Evolutionary conservation across 2,329 filamentous ascomycete species (phyloP).

Genomic region (Kalaharituber pfeilii): DNA sequence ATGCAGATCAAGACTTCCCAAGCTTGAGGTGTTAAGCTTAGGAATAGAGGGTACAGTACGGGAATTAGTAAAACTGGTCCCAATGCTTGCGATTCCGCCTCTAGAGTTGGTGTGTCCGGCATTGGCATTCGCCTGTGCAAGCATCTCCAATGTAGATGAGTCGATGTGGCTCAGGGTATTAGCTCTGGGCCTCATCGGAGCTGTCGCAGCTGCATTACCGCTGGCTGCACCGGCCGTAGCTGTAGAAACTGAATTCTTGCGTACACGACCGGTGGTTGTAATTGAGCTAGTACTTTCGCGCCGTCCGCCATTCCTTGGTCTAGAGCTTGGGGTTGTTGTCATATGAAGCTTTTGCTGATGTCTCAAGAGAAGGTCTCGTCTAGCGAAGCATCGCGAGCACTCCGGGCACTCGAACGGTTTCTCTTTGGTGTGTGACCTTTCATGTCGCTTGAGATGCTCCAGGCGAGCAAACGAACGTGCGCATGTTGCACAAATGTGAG

Average conservation of each 20-base stretch:
- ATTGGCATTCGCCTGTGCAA: constrained; percentile 39
- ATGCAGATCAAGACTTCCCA: constrained; percentile 9
- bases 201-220: constrained; percentile 41
- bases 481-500: constrained; percentile 85
- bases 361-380: constrained; percentile 73
- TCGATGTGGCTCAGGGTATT: constrained; percentile 96
- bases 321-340: constrained; percentile 69
- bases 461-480: constrained; percentile 81
- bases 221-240: constrained; percentile 33
- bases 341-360: constrained; percentile 98
- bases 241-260: constrained; percentile 78
- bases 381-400: constrained; percentile 84
- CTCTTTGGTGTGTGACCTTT: constrained; percentile 95
- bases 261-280: constrained; percentile 53
- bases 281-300: constrained; percentile 71
- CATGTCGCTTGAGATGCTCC: constrained; percentile 93
- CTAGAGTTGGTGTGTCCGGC: constrained; percentile 30
- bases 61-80: constrained; percentile 28
- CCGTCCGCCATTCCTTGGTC: constrained; percentile 56
- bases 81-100: constrained; percentile 33
- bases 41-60: constrained; percentile 17
- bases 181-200: constrained; percentile 50
- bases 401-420: constrained; percentile 97
- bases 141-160: constrained; percentile 53
- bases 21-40: constrained; percentile 19